Conservation (phyloP, 495 filamentous ascomycete genomes). For the Letharia columbiana region DNA sequence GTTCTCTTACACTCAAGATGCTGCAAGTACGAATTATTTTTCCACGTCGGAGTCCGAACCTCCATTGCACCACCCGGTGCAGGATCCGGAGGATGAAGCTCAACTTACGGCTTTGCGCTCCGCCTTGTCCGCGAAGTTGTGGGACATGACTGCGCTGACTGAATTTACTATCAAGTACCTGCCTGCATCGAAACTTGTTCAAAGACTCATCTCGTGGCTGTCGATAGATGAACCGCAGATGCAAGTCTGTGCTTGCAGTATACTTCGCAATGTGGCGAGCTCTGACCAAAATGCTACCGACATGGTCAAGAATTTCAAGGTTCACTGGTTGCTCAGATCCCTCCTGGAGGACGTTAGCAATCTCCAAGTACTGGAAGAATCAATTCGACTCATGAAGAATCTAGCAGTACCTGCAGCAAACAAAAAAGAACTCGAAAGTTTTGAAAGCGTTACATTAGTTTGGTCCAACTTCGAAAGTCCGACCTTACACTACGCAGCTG, state of each 20-base stretch:
- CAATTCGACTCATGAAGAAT: constrained; percentile 71
- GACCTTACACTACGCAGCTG: constrained; percentile 9
- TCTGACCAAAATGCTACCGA: constrained; percentile 52
- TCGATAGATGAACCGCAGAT: constrained; percentile 44
- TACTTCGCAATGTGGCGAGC: constrained; percentile 69
- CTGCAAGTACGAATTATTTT: no score
- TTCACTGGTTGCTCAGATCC: constrained; percentile 48
- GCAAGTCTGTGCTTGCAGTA: constrained; percentile 64
- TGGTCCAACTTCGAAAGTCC: constrained; percentile 44
- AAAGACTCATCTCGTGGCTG: constrained; percentile 50
- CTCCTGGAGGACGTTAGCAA: constrained; percentile 41
- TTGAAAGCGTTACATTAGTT: constrained; percentile 56
- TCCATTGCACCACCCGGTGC: neutral
- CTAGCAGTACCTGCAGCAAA: constrained; percentile 60
- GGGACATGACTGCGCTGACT: constrained; percentile 54
- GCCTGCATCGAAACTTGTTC: constrained; percentile 39
- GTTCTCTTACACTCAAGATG: constrained; percentile 11
- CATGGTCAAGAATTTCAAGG: constrained; percentile 45
- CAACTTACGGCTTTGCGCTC: constrained; percentile 43
- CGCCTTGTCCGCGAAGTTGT: constrained; percentile 48
- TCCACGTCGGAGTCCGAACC: neutral
- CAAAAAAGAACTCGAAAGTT: constrained; percentile 50
- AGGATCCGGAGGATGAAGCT: constrained; percentile 31
- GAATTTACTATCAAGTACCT: constrained; percentile 46
- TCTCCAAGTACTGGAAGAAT: constrained; percentile 53